Conservation (phyloP, 495 filamentous ascomycete species). For the Aspergillus bridgeri region DNA sequence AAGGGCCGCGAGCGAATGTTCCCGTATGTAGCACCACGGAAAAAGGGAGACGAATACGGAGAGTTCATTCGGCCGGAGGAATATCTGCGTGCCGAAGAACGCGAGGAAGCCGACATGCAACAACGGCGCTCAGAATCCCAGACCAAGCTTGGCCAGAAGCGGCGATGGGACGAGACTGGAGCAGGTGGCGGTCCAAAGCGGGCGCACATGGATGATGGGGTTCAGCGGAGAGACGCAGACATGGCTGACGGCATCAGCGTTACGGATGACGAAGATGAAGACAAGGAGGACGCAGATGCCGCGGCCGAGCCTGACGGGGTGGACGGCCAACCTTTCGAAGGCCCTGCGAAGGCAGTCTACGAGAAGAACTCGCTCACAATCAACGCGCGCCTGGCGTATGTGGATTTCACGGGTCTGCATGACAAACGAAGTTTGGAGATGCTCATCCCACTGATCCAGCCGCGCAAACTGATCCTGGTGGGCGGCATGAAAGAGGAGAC, state of each 20-base stretch:
- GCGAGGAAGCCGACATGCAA: constrained; percentile 71
- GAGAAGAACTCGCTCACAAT: constrained; percentile 57
- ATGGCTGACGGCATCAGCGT: constrained; percentile 36
- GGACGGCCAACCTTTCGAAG: constrained; percentile 50
- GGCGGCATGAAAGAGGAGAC: constrained; percentile 79
- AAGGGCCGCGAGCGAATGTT: constrained; percentile 93
- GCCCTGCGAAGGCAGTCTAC: constrained; percentile 72
- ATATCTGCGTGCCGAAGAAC: constrained; percentile 88
- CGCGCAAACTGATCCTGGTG: constrained; percentile 86
- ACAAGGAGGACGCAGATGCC: constrained; percentile 43
- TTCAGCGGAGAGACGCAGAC: constrained; percentile 42
- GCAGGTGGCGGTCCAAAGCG: constrained; percentile 44
- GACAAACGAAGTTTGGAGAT: constrained; percentile 90
- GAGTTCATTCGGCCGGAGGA: constrained; percentile 92
- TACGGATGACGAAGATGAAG: constrained; percentile 41
- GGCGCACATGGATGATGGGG: constrained; percentile 37
- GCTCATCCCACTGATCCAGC: constrained; percentile 91
- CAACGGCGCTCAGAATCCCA: constrained; percentile 49
- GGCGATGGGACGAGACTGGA: constrained; percentile 80
- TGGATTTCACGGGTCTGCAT: constrained; percentile 90
- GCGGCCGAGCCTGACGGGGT: constrained; percentile 46
- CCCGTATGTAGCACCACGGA: constrained; percentile 75
- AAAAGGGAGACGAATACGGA: constrained; percentile 85
- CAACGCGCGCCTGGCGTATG: constrained; percentile 72
- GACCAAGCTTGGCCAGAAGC: constrained; percentile 81